phyloP scores from a whole-genome alignment of 306 rosid species.

The Cucurbita pepo region DNA sequence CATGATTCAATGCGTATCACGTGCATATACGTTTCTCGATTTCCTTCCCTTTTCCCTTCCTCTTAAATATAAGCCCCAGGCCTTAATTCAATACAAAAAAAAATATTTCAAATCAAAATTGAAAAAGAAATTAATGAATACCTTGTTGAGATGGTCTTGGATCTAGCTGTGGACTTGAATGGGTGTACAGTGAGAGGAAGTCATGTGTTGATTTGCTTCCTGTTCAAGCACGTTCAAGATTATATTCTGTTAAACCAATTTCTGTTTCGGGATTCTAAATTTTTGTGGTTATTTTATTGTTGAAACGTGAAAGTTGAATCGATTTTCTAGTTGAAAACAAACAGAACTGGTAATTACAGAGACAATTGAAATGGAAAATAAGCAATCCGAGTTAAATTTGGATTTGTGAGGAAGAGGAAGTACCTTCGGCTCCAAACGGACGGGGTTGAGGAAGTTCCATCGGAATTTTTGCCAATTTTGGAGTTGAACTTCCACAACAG shows the following conservation, averaged over 20 bases:
- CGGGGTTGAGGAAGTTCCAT: slow-evolving; percentile 95
- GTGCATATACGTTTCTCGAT: slow-evolving; percentile 47
- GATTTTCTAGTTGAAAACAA: background rate
- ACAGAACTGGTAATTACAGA: background rate
- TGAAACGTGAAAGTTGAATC: background rate
- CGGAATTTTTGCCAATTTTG: slow-evolving; percentile 15
- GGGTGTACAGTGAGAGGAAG: slow-evolving; percentile 75
- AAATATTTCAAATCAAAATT: background rate
- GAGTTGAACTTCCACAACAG: background rate
- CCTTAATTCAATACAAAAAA: background rate
- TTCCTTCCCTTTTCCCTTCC: background rate
- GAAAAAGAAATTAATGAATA: slow-evolving; percentile 5
- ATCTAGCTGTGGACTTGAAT: slow-evolving; percentile 68
- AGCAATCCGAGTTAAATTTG: background rate
- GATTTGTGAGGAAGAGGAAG: background rate
- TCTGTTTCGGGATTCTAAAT: background rate
- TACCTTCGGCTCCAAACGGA: slow-evolving; percentile 58
- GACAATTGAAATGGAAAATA: background rate
- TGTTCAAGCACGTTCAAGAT: slow-evolving; percentile 22
- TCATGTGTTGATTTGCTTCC: slow-evolving; percentile 84
- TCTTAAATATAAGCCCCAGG: background rate
- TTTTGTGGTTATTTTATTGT: background rate
- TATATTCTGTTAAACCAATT: background rate
- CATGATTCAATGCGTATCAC: slow-evolving; percentile 58
- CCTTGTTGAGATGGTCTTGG: slow-evolving; percentile 85